Evolutionary conservation across 2,329 filamentous ascomycete genomes (phyloP).

Genomic region (Chaetoscypha palmicola): DNA sequence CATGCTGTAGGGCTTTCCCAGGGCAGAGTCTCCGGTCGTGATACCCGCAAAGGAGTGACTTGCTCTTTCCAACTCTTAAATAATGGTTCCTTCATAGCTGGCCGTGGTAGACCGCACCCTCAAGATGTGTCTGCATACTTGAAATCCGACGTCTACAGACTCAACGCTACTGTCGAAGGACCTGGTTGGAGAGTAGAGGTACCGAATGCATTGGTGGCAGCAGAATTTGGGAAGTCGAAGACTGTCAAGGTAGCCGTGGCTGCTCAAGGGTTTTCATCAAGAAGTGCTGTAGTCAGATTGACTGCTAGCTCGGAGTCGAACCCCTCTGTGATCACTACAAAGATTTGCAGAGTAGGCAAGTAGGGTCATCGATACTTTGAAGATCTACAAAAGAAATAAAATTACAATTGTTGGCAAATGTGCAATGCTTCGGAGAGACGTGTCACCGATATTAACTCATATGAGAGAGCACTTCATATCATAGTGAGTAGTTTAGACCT

Average conservation of each 20-base stretch:
- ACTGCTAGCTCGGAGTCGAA: constrained; percentile 11
- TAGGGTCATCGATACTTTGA: too few species aligned
- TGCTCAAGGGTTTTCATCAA: background rate
- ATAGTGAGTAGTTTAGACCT: too few species aligned
- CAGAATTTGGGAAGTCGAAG: background rate
- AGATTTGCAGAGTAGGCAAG: constrained; percentile 1
- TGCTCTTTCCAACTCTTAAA: constrained; percentile 13
- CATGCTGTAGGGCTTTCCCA: constrained; percentile 5
- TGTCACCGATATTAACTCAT: too few species aligned
- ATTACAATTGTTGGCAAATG: too few species aligned
- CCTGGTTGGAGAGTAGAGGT: constrained; percentile 13
- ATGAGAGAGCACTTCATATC: too few species aligned
- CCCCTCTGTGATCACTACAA: background rate
- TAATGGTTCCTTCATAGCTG: constrained; percentile 1
- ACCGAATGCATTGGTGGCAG: constrained; percentile 11
- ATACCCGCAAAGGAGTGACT: constrained; percentile 6
- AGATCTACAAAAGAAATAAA: too few species aligned
- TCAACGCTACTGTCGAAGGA: constrained; percentile 6
- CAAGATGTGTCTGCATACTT: constrained; percentile 9
- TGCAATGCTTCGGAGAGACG: too few species aligned
- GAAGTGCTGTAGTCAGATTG: constrained; percentile 8
- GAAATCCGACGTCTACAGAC: constrained; percentile 11
- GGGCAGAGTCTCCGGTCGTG: background rate
- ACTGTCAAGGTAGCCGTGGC: constrained; percentile 4
- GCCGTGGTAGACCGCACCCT: constrained; percentile 1